phyloP scores from a whole-genome alignment of 371 early-diverging fungal species.

The Circinella minor region DNA sequence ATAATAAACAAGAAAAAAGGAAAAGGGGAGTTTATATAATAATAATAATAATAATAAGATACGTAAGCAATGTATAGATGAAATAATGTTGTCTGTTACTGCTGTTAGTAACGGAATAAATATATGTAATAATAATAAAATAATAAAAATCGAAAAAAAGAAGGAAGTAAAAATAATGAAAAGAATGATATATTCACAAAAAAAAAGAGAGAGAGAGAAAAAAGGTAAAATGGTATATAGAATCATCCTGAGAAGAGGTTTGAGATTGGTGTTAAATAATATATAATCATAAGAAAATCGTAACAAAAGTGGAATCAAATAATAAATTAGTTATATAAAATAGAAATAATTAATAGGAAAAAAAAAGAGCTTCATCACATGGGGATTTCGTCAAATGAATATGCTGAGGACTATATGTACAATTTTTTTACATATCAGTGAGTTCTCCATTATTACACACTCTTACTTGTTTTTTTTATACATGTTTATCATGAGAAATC shows the following conservation, averaged over 20 bases:
- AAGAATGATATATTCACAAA: neutral
- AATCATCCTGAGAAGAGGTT: neutral
- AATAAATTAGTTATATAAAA: neutral
- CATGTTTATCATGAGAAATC: neutral
- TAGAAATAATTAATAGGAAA: no score
- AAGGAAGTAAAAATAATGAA: no score
- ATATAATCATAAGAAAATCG: no score
- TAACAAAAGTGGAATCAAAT: neutral
- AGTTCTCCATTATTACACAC: neutral
- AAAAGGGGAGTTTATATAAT: neutral
- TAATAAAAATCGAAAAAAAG: no score
- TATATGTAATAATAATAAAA: no score
- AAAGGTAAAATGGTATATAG: neutral
- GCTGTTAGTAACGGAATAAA: no score
- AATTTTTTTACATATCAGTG: neutral
- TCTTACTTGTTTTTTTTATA: neutral
- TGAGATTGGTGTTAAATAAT: no score
- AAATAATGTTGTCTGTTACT: no score
- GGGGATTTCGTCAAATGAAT: constrained; percentile 19
- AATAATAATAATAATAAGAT: neutral
- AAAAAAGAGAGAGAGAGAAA: neutral
- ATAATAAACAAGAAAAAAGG: neutral
- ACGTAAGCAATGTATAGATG: neutral
- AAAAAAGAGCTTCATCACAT: neutral
- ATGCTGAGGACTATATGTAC: constrained; percentile 13